Percentiles rank a stretch among this genome's conserved stretches.
Conservation (phyloP, 208 protist species). For the Acanthamoeba pearcei region DNA sequence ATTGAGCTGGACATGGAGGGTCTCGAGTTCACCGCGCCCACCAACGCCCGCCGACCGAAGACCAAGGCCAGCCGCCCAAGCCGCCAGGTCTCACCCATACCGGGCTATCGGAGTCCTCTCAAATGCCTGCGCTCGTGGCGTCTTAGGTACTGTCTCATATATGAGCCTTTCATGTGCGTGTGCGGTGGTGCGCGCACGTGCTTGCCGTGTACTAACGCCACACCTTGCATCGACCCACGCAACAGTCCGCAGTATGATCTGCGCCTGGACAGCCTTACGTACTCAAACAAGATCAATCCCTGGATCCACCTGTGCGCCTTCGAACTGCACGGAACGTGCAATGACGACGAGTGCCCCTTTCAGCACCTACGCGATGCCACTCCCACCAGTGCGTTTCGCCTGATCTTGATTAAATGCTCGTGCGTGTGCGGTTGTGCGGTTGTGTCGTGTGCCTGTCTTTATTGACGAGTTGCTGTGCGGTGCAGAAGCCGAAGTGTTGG, state of each 20-base stretch:
- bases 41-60: too few species aligned
- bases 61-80: too few species aligned
- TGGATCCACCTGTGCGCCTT: conserved; percentile 39
- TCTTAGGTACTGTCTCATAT: neutral
- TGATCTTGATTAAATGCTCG: neutral
- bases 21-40: too few species aligned
- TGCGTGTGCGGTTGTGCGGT: too few species aligned
- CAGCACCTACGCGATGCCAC: conserved; percentile 8
- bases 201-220: neutral
- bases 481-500: conserved; percentile 13
- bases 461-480: neutral
- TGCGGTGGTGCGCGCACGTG: neutral
- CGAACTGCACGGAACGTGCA: conserved; percentile 58
- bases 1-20: too few species aligned
- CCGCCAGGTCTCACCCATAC: neutral
- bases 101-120: neutral
- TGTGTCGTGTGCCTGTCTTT: neutral
- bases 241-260: neutral
- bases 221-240: neutral
- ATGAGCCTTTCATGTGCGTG: neutral
- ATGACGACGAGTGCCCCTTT: conserved; percentile 70
- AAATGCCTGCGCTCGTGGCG: conserved; percentile 1
- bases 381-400: neutral
- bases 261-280: conserved; percentile 28
- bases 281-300: conserved; percentile 60